A percentile compares a stretch with the other conserved stretches of the same genome.
Conservation (phyloP, 2,329 filamentous ascomycete genomes). For the Didymella segeticola region DNA sequence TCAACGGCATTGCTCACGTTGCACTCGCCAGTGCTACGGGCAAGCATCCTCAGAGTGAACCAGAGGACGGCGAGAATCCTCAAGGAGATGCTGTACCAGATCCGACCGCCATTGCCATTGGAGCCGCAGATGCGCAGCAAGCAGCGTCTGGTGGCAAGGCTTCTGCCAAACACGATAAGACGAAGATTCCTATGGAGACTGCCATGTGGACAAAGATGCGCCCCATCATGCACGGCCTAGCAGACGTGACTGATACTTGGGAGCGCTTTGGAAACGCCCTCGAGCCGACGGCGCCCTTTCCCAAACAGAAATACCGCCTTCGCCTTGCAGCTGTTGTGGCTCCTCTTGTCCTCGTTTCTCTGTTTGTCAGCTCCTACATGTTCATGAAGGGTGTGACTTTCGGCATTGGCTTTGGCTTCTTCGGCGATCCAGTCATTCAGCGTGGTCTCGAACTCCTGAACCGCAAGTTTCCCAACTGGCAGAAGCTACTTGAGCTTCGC, state of each 20-base stretch:
- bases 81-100: constrained; percentile 65
- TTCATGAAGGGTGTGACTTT: constrained; percentile 70
- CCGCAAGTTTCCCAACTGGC: constrained; percentile 71
- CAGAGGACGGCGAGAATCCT: constrained; percentile 49
- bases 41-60: constrained; percentile 74
- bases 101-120: constrained; percentile 62
- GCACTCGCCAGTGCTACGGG: constrained; percentile 77
- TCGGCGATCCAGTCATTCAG: constrained; percentile 76
- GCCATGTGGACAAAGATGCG: constrained; percentile 79
- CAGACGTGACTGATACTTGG: constrained; percentile 67
- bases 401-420: constrained; percentile 75
- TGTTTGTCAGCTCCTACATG: constrained; percentile 59
- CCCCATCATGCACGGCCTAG: constrained; percentile 71
- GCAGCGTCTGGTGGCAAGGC: constrained; percentile 60
- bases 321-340: constrained; percentile 55
- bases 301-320: constrained; percentile 52
- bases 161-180: constrained; percentile 69
- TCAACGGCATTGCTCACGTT: constrained; percentile 74
- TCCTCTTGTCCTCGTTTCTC: constrained; percentile 52
- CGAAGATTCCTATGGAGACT: constrained; percentile 77
- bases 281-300: constrained; percentile 58
- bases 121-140: constrained; percentile 62
- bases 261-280: constrained; percentile 67
- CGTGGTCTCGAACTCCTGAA: constrained; percentile 67
- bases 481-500: constrained; percentile 74